Percentiles rank a stretch among this genome's conserved stretches.
Evolutionary conservation across 768 basidiomycete genomes (phyloP).

Genomic region (Trametopsis cervina): DNA sequence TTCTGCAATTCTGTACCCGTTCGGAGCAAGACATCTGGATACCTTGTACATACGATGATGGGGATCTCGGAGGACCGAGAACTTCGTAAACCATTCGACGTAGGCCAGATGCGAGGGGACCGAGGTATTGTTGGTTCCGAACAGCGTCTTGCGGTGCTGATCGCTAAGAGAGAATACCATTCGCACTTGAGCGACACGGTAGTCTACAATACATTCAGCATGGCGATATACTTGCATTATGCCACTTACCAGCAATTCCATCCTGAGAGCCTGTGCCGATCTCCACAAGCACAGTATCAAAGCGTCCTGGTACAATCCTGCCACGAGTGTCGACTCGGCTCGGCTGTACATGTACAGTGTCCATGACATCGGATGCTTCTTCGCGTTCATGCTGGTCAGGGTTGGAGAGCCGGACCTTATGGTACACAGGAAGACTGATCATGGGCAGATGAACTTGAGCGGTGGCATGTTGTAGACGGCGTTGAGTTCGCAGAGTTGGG

Average conservation of each 20-base stretch:
- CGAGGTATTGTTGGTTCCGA: no score
- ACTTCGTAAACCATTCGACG: no score
- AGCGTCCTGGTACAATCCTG: conserved; percentile 1
- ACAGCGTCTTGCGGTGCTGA: no score
- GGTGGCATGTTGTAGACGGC: background rate
- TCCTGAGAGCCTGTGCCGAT: background rate
- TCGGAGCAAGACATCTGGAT: no score
- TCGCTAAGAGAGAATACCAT: no score
- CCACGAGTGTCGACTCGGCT: background rate
- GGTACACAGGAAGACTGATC: conserved; percentile 5
- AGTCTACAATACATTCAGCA: no score
- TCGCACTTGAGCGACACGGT: no score
- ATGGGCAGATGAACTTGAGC: background rate
- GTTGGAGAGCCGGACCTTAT: conserved; percentile 5
- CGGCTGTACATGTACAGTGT: conserved; percentile 6
- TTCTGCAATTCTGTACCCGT: no score
- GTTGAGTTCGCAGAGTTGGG: background rate
- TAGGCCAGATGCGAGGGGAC: no score
- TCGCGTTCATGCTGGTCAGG: background rate
- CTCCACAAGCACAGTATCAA: conserved; percentile 6
- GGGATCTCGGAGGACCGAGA: no score
- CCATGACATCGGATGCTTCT: conserved; percentile 8
- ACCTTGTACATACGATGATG: no score
- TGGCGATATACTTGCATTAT: no score
- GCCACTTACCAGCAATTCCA: conserved; percentile 7